A percentile compares a stretch with the other conserved stretches of the same genome.
Conservation (phyloP, 176 grass and related monocot genomes). For the Zea luxurians region DNA sequence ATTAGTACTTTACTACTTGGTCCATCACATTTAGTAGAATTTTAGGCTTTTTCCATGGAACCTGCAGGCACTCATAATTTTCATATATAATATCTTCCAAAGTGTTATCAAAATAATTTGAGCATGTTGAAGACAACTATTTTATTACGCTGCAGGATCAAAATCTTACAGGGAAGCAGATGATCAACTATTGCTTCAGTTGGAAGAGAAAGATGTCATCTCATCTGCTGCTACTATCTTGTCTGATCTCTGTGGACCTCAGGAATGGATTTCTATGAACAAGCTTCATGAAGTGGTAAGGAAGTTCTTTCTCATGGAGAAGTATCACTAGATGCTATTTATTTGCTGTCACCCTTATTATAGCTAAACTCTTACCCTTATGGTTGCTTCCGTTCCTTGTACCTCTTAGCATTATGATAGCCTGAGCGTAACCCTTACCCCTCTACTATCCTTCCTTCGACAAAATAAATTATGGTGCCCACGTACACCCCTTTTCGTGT, state of each 20-base stretch:
- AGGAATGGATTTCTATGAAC: constrained; percentile 67
- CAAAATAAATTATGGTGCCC: neutral
- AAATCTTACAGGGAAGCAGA: constrained; percentile 68
- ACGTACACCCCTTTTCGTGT: neutral
- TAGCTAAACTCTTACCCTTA: neutral
- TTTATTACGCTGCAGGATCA: constrained; percentile 27
- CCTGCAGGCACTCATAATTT: neutral
- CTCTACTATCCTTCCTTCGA: neutral
- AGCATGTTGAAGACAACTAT: neutral
- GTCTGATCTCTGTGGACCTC: constrained; percentile 63
- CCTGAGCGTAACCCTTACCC: neutral
- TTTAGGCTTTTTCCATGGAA: neutral
- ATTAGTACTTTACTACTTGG: neutral
- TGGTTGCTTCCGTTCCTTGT: neutral
- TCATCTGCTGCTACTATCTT: constrained; percentile 70
- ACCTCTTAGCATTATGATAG: neutral
- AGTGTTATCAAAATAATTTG: constrained; percentile 18
- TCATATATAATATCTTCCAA: neutral
- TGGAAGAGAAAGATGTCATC: constrained; percentile 94
- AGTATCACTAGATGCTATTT: neutral
- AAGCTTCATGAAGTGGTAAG: constrained; percentile 78
- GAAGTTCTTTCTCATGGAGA: constrained; percentile 2
- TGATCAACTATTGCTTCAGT: constrained; percentile 62
- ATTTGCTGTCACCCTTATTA: neutral
- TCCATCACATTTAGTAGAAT: constrained; percentile 7